phyloP scores from a whole-genome alignment of 352 stramenopile genomes.

The Pythium guiyangense region DNA sequence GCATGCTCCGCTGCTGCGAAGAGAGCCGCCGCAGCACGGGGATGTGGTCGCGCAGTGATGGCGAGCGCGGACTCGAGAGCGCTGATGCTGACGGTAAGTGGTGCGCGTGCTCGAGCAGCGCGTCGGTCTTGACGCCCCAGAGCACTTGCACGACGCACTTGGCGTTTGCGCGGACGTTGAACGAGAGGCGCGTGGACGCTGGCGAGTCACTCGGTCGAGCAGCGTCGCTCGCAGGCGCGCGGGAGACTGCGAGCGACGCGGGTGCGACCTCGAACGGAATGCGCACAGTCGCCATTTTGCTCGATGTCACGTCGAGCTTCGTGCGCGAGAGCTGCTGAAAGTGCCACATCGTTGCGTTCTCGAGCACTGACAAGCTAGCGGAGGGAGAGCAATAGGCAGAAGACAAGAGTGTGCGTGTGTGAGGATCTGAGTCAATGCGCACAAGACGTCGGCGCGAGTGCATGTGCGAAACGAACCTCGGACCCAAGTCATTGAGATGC shows the following conservation, averaged over 20 bases:
- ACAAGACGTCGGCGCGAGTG: background rate
- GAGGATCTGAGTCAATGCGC: too few species aligned
- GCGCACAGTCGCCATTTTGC: conserved; percentile 34
- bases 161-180: conserved; percentile 18
- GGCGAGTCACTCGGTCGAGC: conserved; percentile 11
- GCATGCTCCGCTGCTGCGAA: conserved; percentile 2
- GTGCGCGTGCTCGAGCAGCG: conserved; percentile 25
- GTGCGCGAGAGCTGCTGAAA: conserved; percentile 57
- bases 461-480: conserved; percentile 13
- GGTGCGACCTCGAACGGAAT: conserved; percentile 40
- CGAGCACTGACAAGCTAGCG: conserved; percentile 38
- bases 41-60: background rate
- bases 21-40: conserved; percentile 6
- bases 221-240: background rate
- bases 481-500: conserved; percentile 24
- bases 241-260: conserved; percentile 24
- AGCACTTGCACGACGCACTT: conserved; percentile 30
- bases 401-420: background rate
- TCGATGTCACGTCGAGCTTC: conserved; percentile 26
- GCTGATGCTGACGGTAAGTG: background rate
- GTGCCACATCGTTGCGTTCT: conserved; percentile 55
- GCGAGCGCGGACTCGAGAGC: conserved; percentile 1
- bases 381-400: background rate
- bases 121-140: conserved; percentile 25
- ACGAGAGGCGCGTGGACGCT: conserved; percentile 14